These are phyloP conservation scores for Mycena albidolilacea DNA, from an alignment of 768 basidiomycete genomes.

Conservation along the genomic window DNA sequence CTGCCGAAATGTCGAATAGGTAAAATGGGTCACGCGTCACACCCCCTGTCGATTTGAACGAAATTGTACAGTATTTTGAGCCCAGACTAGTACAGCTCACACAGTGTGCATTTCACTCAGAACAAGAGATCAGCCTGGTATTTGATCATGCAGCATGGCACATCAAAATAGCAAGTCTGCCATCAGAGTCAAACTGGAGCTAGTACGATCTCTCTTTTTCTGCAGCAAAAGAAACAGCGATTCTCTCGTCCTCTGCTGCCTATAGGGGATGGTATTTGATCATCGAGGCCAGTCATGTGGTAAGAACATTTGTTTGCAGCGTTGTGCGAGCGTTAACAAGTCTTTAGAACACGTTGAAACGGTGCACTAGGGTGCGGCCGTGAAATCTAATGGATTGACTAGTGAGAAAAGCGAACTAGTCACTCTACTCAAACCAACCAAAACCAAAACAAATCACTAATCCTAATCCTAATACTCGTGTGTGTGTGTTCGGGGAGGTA, in stretches of 20 bases:
- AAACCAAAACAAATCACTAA: no score
- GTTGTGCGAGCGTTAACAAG: not conserved
- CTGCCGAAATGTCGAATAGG: no score
- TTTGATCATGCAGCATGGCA: slow-evolving; percentile 13
- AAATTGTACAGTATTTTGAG: no score
- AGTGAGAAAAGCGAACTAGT: no score
- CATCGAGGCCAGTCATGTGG: not conserved
- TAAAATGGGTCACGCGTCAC: no score
- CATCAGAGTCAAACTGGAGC: not conserved
- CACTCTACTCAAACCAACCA: no score
- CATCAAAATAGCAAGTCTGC: slow-evolving; percentile 8
- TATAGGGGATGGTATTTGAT: not conserved
- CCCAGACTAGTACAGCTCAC: no score
- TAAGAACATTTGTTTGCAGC: not conserved
- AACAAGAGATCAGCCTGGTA: slow-evolving; percentile 7
- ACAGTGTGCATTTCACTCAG: not conserved
- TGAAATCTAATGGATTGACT: no score
- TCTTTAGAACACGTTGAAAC: not conserved
- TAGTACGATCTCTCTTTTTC: not conserved
- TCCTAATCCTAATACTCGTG: no score
- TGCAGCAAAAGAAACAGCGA: not conserved
- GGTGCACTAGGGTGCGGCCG: no score
- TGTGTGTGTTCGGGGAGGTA: no score
- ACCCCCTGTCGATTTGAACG: no score
- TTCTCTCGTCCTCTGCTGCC: not conserved